A percentile compares a stretch with the other conserved stretches of the same genome.
These are phyloP conservation scores for Blastobotrys buckinghamii DNA, from an alignment of 1,139 yeast species.

Conservation along the genomic window DNA sequence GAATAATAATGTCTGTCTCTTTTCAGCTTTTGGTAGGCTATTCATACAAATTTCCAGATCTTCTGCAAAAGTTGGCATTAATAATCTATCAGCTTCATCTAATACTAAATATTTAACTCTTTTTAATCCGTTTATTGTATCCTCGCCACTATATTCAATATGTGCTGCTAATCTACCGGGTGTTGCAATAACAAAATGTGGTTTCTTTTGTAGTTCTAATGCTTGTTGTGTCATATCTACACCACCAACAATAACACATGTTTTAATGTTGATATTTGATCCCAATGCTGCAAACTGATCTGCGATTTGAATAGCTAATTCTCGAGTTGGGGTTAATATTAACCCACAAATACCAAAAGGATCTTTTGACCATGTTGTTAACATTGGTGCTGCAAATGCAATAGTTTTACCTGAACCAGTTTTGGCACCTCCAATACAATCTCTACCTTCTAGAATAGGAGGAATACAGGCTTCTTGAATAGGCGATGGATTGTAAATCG, in stretches of 20 bases:
- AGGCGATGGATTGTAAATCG: conserved; percentile 73
- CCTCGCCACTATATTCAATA: conserved; percentile 82
- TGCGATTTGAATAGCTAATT: conserved; percentile 91
- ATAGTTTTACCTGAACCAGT: conserved; percentile 98
- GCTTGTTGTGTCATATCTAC: conserved; percentile 88
- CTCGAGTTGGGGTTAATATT: conserved; percentile 89
- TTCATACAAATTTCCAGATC: conserved; percentile 67
- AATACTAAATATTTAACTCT: conserved; percentile 75
- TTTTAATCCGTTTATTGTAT: conserved; percentile 71
- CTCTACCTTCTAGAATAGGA: conserved; percentile 70
- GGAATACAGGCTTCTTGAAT: conserved; percentile 91
- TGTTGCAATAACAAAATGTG: conserved; percentile 94
- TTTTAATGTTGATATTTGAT: conserved; percentile 75
- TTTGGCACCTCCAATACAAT: conserved; percentile 97
- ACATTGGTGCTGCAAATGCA: conserved; percentile 95
- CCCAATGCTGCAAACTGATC: conserved; percentile 95
- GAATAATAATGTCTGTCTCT: conserved; percentile 81
- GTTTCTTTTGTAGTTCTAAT: conserved; percentile 68
- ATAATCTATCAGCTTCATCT: conserved; percentile 93
- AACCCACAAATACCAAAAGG: conserved; percentile 91
- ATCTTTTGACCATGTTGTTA: conserved; percentile 89
- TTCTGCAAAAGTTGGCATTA: conserved; percentile 76
- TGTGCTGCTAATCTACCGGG: conserved; percentile 98
- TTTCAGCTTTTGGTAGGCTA: conserved; percentile 60
- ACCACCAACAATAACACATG: conserved; percentile 87